phyloP scores from a whole-genome alignment of 2,329 filamentous ascomycete genomes.

The Aspergillus novoparasiticus region DNA sequence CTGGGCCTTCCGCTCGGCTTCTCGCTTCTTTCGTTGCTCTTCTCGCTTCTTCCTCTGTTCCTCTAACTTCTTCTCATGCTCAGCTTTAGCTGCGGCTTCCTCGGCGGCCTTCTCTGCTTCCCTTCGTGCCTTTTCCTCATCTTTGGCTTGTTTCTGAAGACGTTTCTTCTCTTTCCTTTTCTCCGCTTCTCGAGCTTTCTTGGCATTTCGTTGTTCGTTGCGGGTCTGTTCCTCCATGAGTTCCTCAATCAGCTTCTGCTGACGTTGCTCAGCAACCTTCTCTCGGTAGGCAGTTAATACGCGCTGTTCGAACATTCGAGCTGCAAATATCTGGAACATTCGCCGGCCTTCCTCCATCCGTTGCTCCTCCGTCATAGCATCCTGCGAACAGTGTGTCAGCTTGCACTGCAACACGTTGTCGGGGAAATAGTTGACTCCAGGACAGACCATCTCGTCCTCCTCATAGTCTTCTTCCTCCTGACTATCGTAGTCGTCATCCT shows the following conservation, averaged over 20 bases:
- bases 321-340: constrained; percentile 99
- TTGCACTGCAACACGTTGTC: constrained; percentile 24
- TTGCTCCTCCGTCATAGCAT: constrained; percentile 96
- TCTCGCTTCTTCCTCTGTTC: constrained; percentile 82
- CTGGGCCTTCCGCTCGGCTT: constrained; percentile 84
- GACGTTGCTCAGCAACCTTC: constrained; percentile 91
- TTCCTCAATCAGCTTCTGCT: constrained; percentile 87
- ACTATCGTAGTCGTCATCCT: constrained; percentile 68
- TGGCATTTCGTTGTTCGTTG: constrained; percentile 79
- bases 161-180: constrained; percentile 94
- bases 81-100: constrained; percentile 73
- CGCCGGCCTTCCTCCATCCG: constrained; percentile 97
- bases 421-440: constrained; percentile 10
- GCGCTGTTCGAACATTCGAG: constrained; percentile 97
- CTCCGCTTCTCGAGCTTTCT: constrained; percentile 90
- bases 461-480: constrained; percentile 68
- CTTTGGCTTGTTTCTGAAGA: constrained; percentile 81
- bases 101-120: constrained; percentile 90
- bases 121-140: constrained; percentile 86
- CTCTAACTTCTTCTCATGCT: constrained; percentile 76
- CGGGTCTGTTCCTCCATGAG: constrained; percentile 80
- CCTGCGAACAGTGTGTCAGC: constrained; percentile 60
- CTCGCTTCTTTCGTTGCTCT: constrained; percentile 87
- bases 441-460: constrained; percentile 64
- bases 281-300: constrained; percentile 97